These are phyloP conservation scores for Amborella trichopoda DNA, from an alignment of 164 flowering plant genomes.

Conservation along the genomic window DNA sequence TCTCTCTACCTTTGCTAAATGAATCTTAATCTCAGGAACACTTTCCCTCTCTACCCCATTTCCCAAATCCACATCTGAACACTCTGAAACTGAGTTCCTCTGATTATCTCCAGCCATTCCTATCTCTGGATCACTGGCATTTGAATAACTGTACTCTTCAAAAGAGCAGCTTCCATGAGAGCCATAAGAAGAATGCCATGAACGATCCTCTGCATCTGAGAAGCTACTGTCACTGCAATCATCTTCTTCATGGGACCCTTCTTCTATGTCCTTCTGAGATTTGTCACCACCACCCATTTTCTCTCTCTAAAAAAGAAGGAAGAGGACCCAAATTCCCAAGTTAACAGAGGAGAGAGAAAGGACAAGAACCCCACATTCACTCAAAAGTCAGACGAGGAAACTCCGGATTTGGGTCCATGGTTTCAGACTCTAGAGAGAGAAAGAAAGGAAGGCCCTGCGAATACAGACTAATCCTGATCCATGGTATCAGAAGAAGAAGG, in stretches of 20 bases:
- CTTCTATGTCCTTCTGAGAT: not conserved
- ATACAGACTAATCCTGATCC: too few relatives aligned
- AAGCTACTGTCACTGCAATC: slow-evolving; percentile 8
- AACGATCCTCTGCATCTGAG: slow-evolving; percentile 25
- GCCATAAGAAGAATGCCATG: slow-evolving; percentile 23
- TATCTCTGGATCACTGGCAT: slow-evolving; percentile 33
- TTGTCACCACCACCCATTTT: too few relatives aligned
- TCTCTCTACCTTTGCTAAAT: slow-evolving; percentile 39
- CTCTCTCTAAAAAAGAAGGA: too few relatives aligned
- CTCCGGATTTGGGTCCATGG: too few relatives aligned
- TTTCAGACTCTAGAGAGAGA: too few relatives aligned
- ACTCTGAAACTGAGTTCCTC: slow-evolving; percentile 37
- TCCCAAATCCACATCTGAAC: slow-evolving; percentile 30
- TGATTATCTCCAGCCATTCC: slow-evolving; percentile 22
- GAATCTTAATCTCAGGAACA: slow-evolving; percentile 32
- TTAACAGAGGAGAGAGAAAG: too few relatives aligned
- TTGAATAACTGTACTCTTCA: slow-evolving; percentile 38
- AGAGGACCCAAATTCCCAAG: too few relatives aligned
- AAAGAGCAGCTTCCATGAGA: slow-evolving; percentile 35
- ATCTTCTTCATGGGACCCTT: not conserved
- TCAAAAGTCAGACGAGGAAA: too few relatives aligned
- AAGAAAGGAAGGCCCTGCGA: too few relatives aligned
- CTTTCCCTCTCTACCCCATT: slow-evolving; percentile 9
- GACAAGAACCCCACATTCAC: too few relatives aligned
- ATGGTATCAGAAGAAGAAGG: too few relatives aligned